phyloP scores from a whole-genome alignment of 2,329 filamentous ascomycete genomes.

The Ceratocystis papillata region DNA sequence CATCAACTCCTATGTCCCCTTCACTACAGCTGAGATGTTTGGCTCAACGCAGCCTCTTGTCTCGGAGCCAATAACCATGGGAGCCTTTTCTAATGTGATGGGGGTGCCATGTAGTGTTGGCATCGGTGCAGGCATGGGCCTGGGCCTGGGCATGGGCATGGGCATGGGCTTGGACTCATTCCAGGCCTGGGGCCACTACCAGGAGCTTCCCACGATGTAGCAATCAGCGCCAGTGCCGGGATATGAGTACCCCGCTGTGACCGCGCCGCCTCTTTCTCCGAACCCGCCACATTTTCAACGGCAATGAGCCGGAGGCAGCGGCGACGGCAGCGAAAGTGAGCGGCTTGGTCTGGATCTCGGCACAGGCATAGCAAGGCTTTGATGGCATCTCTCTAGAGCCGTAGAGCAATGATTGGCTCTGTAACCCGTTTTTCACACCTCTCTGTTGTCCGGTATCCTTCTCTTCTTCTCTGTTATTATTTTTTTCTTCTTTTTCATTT shows the following conservation, averaged over 20 bases:
- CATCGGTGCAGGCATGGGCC: background rate
- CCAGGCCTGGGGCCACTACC: conserved; percentile 68
- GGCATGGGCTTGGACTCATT: conserved; percentile 25
- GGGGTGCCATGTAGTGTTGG: conserved; percentile 68
- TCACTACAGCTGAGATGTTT: conserved; percentile 60
- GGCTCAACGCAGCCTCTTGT: conserved; percentile 69
- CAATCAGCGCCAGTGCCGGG: conserved; percentile 44
- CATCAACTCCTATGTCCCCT: conserved; percentile 38
- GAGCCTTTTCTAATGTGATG: conserved; percentile 79
- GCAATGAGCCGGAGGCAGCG: too few species aligned
- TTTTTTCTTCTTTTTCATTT: conserved; percentile 8
- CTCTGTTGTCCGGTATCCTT: conserved; percentile 12
- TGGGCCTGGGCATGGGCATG: background rate
- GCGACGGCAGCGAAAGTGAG: background rate
- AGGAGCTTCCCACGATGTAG: conserved; percentile 81
- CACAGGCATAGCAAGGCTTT: conserved; percentile 4
- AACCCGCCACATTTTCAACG: too few species aligned
- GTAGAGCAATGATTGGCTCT: background rate
- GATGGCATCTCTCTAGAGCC: background rate
- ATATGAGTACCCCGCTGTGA: conserved; percentile 37
- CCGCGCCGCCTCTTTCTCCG: conserved; percentile 29
- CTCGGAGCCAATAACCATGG: conserved; percentile 60
- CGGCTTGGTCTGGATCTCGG: background rate
- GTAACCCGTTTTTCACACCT: background rate
- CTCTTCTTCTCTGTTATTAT: conserved; percentile 14